A percentile compares a stretch with the other conserved stretches of the same genome.
Evolutionary conservation across 495 filamentous ascomycete species (phyloP).

Genomic region (Trichoderma orchidacearum): DNA sequence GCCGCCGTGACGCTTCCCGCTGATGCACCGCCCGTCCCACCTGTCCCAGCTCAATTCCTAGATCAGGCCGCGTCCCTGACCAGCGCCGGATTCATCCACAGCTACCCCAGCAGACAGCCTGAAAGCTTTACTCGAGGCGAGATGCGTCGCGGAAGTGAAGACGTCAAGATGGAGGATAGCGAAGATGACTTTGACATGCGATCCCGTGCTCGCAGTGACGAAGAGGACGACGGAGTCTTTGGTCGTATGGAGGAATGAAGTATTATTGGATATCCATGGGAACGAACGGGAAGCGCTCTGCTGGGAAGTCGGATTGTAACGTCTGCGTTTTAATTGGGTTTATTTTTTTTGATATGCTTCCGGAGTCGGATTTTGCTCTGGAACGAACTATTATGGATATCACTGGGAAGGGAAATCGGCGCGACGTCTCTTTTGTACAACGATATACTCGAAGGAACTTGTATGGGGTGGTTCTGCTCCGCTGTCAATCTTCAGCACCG

Average conservation of each 20-base stretch:
- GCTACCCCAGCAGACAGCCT: constrained; percentile 34
- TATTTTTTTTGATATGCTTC: constrained; percentile 11
- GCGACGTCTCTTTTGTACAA: constrained; percentile 26
- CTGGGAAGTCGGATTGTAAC: background rate
- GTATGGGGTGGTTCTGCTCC: constrained; percentile 36
- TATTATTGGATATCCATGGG: background rate
- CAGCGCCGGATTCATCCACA: constrained; percentile 36
- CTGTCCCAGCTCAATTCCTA: constrained; percentile 58
- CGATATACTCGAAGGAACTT: constrained; percentile 25
- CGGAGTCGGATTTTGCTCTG: background rate
- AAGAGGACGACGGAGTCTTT: constrained; percentile 92
- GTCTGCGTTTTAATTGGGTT: constrained; percentile 2
- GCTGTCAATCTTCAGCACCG: constrained; percentile 42
- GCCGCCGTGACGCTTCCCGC: constrained; percentile 50
- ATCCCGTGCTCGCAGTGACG: constrained; percentile 53
- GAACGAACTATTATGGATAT: constrained; percentile 8
- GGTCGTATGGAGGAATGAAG: constrained; percentile 85
- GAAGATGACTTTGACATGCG: constrained; percentile 68
- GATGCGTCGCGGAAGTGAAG: constrained; percentile 18
- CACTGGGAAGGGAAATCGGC: background rate
- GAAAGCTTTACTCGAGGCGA: constrained; percentile 37
- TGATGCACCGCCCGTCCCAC: constrained; percentile 78
- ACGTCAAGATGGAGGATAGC: constrained; percentile 61
- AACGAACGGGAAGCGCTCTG: background rate
- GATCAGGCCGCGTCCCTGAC: constrained; percentile 31